Conservation (phyloP, 805 yeast species). For the Barnettozyma wickerhamii region DNA sequence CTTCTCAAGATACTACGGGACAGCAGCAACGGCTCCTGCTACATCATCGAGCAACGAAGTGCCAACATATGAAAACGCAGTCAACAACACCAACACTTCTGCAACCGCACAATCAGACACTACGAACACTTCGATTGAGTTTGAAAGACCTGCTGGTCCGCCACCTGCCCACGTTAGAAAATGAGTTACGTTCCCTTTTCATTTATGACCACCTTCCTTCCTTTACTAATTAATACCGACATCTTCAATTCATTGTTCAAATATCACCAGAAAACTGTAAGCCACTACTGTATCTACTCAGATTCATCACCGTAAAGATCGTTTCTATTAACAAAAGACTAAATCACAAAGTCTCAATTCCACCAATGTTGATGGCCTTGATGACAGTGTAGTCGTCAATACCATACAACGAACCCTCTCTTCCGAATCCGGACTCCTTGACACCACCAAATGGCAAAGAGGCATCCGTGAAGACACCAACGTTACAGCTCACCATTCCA, state of each 20-base stretch:
- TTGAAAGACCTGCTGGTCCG: constrained; percentile 8
- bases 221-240: no score
- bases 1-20: constrained; percentile 21
- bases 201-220: neutral
- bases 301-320: no score
- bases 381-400: constrained; percentile 55
- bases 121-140: neutral
- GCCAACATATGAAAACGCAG: constrained; percentile 9
- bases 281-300: no score
- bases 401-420: constrained; percentile 64
- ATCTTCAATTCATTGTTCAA: neutral
- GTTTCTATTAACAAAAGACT: no score
- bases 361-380: constrained; percentile 49
- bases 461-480: constrained; percentile 52
- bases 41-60: constrained; percentile 8
- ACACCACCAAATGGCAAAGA: constrained; percentile 62
- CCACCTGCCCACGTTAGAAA: constrained; percentile 10
- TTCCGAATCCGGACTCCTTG: constrained; percentile 64
- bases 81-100: neutral
- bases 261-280: no score
- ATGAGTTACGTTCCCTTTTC: neutral
- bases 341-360: constrained; percentile 15
- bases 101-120: no score
- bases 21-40: neutral
- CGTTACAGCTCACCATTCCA: constrained; percentile 65